Evolutionary conservation across 1,139 yeast species (phyloP), one percentile per base, ranked within the genome.

Genomic region (Debaryomyces singareniensis): DNA sequence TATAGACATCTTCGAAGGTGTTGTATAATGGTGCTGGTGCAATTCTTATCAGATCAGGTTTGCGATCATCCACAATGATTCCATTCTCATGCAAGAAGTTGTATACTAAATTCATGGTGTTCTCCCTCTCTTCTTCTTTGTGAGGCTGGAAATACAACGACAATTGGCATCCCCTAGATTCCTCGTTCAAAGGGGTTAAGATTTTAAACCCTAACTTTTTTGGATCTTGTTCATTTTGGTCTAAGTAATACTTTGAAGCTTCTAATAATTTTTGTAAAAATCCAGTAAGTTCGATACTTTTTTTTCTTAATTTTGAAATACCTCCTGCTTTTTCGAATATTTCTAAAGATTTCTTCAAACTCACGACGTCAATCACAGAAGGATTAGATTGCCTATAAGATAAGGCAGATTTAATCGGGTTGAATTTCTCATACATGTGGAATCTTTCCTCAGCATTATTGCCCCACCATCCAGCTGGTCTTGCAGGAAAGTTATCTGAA

Each of bases 381-480:
- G 96, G 96, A 53, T 89, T 89, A n/a, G 95, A 83, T 59, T 87
- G 94, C 42, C 95, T 68, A 54, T 78, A 89, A 0, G 95, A 93
- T 15, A 83, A 64, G 0, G 96, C 97, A 15, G 93, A 82, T 9
- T 69, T 62, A 20, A 83, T 80, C 0, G 96, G 95, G 36, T 79
- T 81, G 43, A 86, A 89, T 26, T 64, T 51, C 47, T 83, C 93
- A 35, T 70, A 54, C 97, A 89, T 89, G 42, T 78, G 67, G 52
- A 89, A 89, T 37, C 96, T 61, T 20, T 75, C 76, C 2, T 47
- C 43, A 1, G 79, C 61, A 42, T 82, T 75, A 49, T 85, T 87
- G 1, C 96, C 96, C 96, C 97, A 89, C 97, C 97, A 89, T 1
- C 97, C 97, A 0, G 96, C 95, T 33, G 84, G 61, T 39, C 96